These are phyloP conservation scores for Cynara cardunculus DNA, from an alignment of 129 eudicot genomes.

Conservation along the genomic window DNA sequence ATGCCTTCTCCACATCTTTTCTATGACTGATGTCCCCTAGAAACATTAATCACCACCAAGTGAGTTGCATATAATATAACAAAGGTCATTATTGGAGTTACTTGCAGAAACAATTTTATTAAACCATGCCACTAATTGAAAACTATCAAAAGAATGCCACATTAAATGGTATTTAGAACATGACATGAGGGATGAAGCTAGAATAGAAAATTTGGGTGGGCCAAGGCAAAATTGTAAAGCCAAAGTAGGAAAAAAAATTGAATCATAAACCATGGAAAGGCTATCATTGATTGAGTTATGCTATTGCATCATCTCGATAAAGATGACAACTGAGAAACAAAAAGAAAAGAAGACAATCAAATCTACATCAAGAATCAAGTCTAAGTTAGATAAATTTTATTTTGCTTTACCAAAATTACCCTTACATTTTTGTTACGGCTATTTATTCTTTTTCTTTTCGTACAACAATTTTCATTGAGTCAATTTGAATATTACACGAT, in stretches of 20 bases:
- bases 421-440: background rate
- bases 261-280: background rate
- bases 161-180: background rate
- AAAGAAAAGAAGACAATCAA: background rate
- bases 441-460: background rate
- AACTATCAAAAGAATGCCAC: background rate
- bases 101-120: background rate
- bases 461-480: background rate
- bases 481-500: background rate
- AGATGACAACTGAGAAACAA: background rate
- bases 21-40: constrained; percentile 61
- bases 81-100: background rate
- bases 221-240: background rate
- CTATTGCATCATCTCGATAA: background rate
- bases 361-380: background rate
- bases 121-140: background rate
- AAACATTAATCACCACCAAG: background rate
- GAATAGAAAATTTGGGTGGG: background rate
- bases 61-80: background rate
- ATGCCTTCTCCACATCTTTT: constrained; percentile 75
- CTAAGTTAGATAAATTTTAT: background rate
- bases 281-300: background rate
- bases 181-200: background rate
- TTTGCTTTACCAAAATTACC: background rate
- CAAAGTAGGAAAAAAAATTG: background rate